Conservation (phyloP, 2,329 filamentous ascomycete species). For the Canariomyces notabilis region DNA sequence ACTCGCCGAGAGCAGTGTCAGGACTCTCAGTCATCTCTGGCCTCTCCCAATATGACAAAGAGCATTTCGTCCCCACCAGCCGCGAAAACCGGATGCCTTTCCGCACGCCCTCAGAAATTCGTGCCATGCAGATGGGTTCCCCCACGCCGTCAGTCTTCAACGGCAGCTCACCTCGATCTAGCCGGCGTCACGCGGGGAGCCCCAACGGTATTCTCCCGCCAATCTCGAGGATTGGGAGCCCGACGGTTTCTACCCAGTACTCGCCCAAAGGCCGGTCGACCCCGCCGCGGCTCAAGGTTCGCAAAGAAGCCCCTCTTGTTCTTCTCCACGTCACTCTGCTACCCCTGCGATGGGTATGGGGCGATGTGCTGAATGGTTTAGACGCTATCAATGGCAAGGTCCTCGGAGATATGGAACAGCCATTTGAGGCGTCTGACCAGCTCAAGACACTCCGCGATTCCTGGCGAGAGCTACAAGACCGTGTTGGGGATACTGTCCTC, state of each 20-base stretch:
- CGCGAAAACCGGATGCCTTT: conserved; percentile 61
- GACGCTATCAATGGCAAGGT: conserved; percentile 29
- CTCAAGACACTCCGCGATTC: conserved; percentile 53
- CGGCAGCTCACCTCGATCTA: conserved; percentile 49
- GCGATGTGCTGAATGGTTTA: conserved; percentile 44
- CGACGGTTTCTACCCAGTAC: conserved; percentile 46
- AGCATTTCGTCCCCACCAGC: conserved; percentile 47
- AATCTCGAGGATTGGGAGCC: conserved; percentile 54
- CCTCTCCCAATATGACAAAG: conserved; percentile 49
- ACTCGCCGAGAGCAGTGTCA: conserved; percentile 42
- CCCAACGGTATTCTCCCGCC: conserved; percentile 35
- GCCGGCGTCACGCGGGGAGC: conserved; percentile 39
- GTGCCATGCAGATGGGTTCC: conserved; percentile 67
- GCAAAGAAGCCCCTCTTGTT: conserved; percentile 60
- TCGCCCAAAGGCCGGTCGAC: conserved; percentile 51
- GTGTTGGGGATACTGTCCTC: conserved; percentile 66
- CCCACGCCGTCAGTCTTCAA: conserved; percentile 52
- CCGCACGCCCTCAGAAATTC: conserved; percentile 63
- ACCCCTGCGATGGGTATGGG: conserved; percentile 63
- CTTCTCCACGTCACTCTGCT: conserved; percentile 73
- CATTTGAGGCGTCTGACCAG: conserved; percentile 39
- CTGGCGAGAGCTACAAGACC: conserved; percentile 64
- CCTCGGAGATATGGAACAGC: conserved; percentile 29
- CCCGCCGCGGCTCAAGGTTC: conserved; percentile 52
- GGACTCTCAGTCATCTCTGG: conserved; percentile 48